phyloP scores from a whole-genome alignment of 2,329 filamentous ascomycete genomes.

The Monilinia fructicola region DNA sequence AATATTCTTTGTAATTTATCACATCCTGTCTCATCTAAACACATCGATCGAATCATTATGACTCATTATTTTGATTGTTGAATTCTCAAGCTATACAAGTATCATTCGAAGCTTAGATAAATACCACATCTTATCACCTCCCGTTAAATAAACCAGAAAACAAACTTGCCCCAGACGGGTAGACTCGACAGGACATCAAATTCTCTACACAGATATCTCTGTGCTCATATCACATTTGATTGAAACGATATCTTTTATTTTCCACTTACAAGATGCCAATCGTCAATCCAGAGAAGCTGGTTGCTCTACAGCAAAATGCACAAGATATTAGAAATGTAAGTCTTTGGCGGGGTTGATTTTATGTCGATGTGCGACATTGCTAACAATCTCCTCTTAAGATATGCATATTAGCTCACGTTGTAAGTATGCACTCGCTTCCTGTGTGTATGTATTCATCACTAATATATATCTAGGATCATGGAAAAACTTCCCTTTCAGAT shows the following conservation, averaged over 20 bases:
- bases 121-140: neutral
- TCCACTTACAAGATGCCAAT: constrained; percentile 68
- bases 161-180: neutral
- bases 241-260: constrained; percentile 24
- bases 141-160: neutral
- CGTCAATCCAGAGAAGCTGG: constrained; percentile 85
- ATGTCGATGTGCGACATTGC: constrained; percentile 20
- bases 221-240: neutral
- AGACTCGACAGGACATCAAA: constrained; percentile 4
- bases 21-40: neutral
- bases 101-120: neutral
- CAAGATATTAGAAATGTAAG: constrained; percentile 90
- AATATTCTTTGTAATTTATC: neutral
- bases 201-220: neutral
- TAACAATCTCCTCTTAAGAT: constrained; percentile 56
- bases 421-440: constrained; percentile 44
- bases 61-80: neutral
- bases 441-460: neutral
- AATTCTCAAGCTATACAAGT: neutral
- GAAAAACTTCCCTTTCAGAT: constrained; percentile 96
- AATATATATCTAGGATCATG: constrained; percentile 70
- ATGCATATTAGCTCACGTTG: constrained; percentile 91
- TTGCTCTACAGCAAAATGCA: constrained; percentile 82
- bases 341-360: constrained; percentile 33
- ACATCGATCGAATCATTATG: constrained; percentile 17